Base-by-base conservation (phyloP, 768 basidiomycete genomes). In the Boletus sensibilis region DNA sequence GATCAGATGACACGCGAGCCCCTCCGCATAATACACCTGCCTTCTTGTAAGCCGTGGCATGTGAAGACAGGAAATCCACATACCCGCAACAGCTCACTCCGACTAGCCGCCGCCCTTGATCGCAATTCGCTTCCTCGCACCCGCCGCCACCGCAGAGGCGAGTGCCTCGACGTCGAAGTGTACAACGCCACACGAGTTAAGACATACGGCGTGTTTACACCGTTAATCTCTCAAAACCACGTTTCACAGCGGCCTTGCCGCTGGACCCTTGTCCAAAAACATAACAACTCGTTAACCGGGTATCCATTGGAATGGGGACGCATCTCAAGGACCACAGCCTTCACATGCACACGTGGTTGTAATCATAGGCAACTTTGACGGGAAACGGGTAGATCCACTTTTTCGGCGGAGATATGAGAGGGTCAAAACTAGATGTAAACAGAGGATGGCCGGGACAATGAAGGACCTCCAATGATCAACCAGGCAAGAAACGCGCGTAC, bases 111-210 rank as follows among this genome's bases (percentile, higher is more conserved):
- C 55, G 62, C 55, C 38, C 44, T 39, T 31, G 34, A 43, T 29
- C 43, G 1, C 35, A 45, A 8, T 1, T 41, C 5, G 49, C 65
- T 66, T 64, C 66, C 59, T 53, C 61, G 50, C 51, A 45, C 57
- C 66, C 66, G 66, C 37, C 44, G 66, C 66, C 66, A 67, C 67
- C 66, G 66, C 67, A 64, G 0, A 38, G 54, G 51, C 47, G 40
- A 42, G 6, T 10, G 13, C 33, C 46, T 43, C 34, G 52, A 37
- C 56, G 18, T 27, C 45, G 31, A 64, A 54, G 25, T 20, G 21
- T 29, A 31, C 41, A 39, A 23, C 39, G 59, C 52, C 62, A 56
- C 56, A 13, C 48, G 14, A 16, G 12, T 21, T n/a, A 46, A 56
- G 53, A 64, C 55, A 57, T 56, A 40, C 55, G 53, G 53, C 52